Conservation (phyloP, 2,329 filamentous ascomycete genomes). For the Ophiostoma novo-ulmi region DNA sequence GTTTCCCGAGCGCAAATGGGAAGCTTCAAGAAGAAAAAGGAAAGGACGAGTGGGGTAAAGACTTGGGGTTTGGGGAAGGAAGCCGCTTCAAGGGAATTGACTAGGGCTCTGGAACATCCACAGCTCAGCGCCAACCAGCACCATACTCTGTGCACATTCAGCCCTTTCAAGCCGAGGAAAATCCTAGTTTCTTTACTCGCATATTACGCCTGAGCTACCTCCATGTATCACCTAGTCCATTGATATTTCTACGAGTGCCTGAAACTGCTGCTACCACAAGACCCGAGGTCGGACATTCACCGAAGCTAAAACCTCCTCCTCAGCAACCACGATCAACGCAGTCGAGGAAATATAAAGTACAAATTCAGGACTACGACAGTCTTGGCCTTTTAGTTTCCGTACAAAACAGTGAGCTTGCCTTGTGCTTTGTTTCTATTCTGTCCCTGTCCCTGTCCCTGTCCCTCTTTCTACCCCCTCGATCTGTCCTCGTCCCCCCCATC, state of each 20-base stretch:
- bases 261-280: slow-evolving; percentile 17
- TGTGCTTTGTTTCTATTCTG: not conserved
- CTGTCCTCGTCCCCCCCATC: slow-evolving; percentile 3
- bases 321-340: not conserved
- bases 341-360: slow-evolving; percentile 18
- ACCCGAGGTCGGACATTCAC: slow-evolving; percentile 23
- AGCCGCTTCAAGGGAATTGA: slow-evolving; percentile 17
- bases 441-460: not conserved
- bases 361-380: not conserved
- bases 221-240: not conserved
- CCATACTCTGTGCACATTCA: too few species aligned
- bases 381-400: not conserved
- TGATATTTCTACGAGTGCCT: not conserved
- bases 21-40: slow-evolving; percentile 1
- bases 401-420: slow-evolving; percentile 7
- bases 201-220: not conserved
- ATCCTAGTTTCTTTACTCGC: not conserved
- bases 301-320: slow-evolving; percentile 1
- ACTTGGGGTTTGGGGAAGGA: slow-evolving; percentile 16
- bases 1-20: slow-evolving; percentile 15
- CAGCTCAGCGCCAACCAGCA: not conserved
- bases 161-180: slow-evolving; percentile 1
- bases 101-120: not conserved
- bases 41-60: slow-evolving; percentile 15
- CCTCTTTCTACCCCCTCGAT: not conserved